phyloP scores from a whole-genome alignment of 306 rosid genomes.

The Gleditsia sinensis region DNA sequence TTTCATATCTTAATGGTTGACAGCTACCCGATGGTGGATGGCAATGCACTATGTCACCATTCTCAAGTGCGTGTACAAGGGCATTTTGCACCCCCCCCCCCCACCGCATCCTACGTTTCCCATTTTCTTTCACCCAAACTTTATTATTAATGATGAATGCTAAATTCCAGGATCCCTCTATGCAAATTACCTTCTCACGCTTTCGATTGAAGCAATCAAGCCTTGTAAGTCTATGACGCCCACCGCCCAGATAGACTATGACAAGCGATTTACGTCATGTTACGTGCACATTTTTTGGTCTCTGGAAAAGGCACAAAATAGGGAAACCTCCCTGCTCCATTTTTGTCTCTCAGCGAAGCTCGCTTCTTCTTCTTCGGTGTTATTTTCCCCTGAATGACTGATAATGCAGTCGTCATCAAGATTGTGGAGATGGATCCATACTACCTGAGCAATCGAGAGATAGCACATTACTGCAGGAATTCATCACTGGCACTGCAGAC shows the following conservation, averaged over 20 bases:
- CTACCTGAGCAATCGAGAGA: too few relatives aligned
- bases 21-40: neutral
- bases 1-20: neutral
- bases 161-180: neutral
- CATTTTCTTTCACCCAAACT: neutral
- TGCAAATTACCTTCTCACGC: too few relatives aligned
- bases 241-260: neutral
- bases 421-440: too few relatives aligned
- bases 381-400: neutral
- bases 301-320: neutral
- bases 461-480: neutral
- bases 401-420: neutral
- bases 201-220: neutral
- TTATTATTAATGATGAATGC: neutral
- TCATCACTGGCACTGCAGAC: neutral
- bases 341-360: neutral
- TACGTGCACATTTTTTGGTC: neutral
- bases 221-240: neutral
- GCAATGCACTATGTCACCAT: neutral
- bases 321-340: neutral
- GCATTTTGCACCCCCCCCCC: neutral
- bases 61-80: neutral
- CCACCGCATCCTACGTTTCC: neutral
- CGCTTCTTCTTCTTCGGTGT: neutral
- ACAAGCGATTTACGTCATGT: neutral